Conservation (phyloP, 441 rosid genomes). For the Pelargonium cotyledonis region DNA sequence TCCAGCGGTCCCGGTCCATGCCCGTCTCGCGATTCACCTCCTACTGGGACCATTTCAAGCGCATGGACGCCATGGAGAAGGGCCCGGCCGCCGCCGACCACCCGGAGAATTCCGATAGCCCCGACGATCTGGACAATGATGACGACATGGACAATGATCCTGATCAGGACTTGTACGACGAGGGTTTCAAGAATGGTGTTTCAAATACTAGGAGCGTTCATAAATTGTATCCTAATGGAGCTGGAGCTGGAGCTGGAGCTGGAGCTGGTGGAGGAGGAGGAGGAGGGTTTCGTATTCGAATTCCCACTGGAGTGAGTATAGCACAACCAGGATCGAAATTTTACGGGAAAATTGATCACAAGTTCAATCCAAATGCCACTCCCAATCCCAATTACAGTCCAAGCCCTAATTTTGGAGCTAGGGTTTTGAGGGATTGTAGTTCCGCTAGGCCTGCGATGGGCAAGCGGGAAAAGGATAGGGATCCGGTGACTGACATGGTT, state of each 20-base stretch:
- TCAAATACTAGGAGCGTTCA: constrained; percentile 43
- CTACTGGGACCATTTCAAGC: constrained; percentile 83
- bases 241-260: constrained; percentile 34
- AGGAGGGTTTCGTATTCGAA: constrained; percentile 63
- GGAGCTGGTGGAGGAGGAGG: constrained; percentile 35
- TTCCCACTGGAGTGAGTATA: constrained; percentile 73
- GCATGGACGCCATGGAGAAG: constrained; percentile 91
- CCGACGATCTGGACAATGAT: constrained; percentile 37
- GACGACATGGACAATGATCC: constrained; percentile 41
- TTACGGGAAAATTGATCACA: constrained; percentile 46
- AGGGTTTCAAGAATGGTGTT: constrained; percentile 34
- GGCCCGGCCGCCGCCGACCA: constrained; percentile 33
- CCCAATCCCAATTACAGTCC: constrained; percentile 20
- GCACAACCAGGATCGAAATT: constrained; percentile 58
- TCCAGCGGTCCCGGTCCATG: constrained; percentile 80
- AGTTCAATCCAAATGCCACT: constrained; percentile 20
- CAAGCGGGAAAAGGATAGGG: constrained; percentile 45
- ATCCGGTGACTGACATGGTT: constrained; percentile 70
- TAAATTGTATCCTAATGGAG: constrained; percentile 42
- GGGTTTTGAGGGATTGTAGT: constrained; percentile 31
- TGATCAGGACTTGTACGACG: constrained; percentile 36
- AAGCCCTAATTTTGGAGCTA: constrained; percentile 33
- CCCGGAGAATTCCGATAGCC: constrained; percentile 9
- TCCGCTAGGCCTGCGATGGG: constrained; percentile 20
- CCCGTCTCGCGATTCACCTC: constrained; percentile 72